Evolutionary conservation across 1,284 basidiomycete genomes (phyloP).

Genomic region (Cryptococcus sp.): DNA sequence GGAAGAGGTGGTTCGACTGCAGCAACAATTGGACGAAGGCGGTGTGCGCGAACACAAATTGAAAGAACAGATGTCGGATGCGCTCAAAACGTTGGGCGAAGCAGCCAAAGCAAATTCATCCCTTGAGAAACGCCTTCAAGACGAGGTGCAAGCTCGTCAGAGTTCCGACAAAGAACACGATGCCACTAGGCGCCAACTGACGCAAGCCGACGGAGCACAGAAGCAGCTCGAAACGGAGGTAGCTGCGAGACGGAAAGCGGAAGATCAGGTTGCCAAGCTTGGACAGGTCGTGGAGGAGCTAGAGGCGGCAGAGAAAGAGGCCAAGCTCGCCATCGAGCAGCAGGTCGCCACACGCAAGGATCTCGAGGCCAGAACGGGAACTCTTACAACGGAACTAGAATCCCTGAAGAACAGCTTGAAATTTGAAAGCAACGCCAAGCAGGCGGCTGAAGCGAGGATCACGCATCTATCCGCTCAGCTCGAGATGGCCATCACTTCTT

Average conservation of each 20-base stretch:
- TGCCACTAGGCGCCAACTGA: not conserved
- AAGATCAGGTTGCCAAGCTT: slow-evolving; percentile 1
- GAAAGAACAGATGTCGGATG: slow-evolving; percentile 11
- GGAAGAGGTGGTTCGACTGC: not conserved
- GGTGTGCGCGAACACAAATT: slow-evolving; percentile 8
- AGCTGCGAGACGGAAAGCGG: not conserved
- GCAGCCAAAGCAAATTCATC: slow-evolving; percentile 9
- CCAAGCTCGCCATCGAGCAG: slow-evolving; percentile 8
- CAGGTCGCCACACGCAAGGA: slow-evolving; percentile 4
- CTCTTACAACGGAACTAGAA: not conserved
- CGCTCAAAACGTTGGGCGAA: slow-evolving; percentile 6
- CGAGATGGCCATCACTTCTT: not conserved
- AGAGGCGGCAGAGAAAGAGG: slow-evolving; percentile 2
- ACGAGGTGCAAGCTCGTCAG: slow-evolving; percentile 5
- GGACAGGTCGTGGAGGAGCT: not conserved
- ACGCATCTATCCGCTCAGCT: not conserved
- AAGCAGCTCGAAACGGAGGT: slow-evolving; percentile 17
- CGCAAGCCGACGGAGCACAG: slow-evolving; percentile 8
- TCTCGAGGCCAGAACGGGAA: not conserved
- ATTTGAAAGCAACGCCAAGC: not conserved
- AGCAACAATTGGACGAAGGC: not conserved
- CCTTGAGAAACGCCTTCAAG: slow-evolving; percentile 7
- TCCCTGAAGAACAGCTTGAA: too few species aligned
- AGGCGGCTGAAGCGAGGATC: not conserved
- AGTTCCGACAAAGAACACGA: slow-evolving; percentile 6